Conservation (phyloP, 1,139 yeast genomes). For the Hemisphaericaspora xylofermentans region DNA sequence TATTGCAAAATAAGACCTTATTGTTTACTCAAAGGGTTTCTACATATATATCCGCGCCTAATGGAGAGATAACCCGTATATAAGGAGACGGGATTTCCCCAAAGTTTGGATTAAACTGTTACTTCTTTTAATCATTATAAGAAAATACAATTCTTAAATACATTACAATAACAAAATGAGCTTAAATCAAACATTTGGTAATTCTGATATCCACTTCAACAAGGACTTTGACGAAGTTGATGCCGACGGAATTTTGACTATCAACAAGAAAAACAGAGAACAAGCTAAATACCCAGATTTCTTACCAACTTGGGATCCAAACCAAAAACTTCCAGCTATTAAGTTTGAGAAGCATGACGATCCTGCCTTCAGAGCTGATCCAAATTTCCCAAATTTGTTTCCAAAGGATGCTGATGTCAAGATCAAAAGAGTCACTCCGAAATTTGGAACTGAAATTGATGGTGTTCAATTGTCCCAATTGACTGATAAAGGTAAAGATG, state of each 20-base stretch:
- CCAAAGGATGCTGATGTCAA: constrained; percentile 19
- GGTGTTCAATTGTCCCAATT: constrained; percentile 34
- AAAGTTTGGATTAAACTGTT: not conserved
- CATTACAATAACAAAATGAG: not conserved
- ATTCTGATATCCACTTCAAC: constrained; percentile 43
- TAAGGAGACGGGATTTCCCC: not conserved
- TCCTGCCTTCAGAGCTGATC: constrained; percentile 47
- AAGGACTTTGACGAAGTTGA: constrained; percentile 40
- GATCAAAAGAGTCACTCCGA: constrained; percentile 27
- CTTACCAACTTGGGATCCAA: constrained; percentile 55
- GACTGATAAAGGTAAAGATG: constrained; percentile 31
- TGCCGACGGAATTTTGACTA: constrained; percentile 36
- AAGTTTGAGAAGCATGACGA: constrained; percentile 50
- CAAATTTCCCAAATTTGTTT: constrained; percentile 26
- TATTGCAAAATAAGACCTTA: not conserved
- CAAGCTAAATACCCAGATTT: constrained; percentile 39
- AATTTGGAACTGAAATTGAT: constrained; percentile 32
- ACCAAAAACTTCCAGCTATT: constrained; percentile 42
- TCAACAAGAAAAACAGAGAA: constrained; percentile 27
- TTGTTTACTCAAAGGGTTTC: not conserved
- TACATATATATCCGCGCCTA: too few relatives aligned
- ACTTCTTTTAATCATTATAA: not conserved
- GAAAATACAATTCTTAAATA: not conserved
- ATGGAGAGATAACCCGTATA: not conserved
- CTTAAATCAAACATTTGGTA: constrained; percentile 26